Evolutionary conservation across 306 rosid species (phyloP).

Genomic region (Vicia villosa): DNA sequence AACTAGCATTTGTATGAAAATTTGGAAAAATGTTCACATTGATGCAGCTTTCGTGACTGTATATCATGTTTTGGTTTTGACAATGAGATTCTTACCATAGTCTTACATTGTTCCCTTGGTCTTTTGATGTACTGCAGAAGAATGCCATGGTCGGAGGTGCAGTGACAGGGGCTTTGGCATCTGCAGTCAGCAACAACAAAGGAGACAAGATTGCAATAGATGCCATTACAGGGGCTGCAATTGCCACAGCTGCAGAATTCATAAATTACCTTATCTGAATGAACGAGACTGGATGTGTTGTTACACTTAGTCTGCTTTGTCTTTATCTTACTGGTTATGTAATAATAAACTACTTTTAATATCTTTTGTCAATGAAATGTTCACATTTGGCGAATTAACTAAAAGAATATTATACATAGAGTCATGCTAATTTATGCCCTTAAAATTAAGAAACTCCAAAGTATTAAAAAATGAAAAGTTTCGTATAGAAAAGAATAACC

Average conservation of each 20-base stretch:
- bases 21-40: not conserved
- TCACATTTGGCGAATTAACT: too few relatives aligned
- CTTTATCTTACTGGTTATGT: constrained; percentile 2
- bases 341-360: not conserved
- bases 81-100: not conserved
- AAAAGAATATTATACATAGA: too few relatives aligned
- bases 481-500: too few relatives aligned
- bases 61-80: not conserved
- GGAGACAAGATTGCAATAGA: constrained; percentile 59
- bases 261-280: constrained; percentile 74
- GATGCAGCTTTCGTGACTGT: too few relatives aligned
- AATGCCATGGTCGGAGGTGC: constrained; percentile 92
- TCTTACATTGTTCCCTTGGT: not conserved
- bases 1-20: not conserved
- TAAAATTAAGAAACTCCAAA: too few relatives aligned
- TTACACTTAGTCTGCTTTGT: not conserved
- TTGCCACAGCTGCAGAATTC: constrained; percentile 90
- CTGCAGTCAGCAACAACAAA: constrained; percentile 50
- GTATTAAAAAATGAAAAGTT: too few relatives aligned
- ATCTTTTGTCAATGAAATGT: too few relatives aligned
- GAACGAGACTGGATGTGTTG: not conserved
- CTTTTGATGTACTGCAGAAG: constrained; percentile 61
- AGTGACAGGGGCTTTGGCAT: constrained; percentile 78
- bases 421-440: too few relatives aligned
- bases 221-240: constrained; percentile 88